phyloP scores from a whole-genome alignment of 257 asterid species.

The Scutellaria baicalensis region DNA sequence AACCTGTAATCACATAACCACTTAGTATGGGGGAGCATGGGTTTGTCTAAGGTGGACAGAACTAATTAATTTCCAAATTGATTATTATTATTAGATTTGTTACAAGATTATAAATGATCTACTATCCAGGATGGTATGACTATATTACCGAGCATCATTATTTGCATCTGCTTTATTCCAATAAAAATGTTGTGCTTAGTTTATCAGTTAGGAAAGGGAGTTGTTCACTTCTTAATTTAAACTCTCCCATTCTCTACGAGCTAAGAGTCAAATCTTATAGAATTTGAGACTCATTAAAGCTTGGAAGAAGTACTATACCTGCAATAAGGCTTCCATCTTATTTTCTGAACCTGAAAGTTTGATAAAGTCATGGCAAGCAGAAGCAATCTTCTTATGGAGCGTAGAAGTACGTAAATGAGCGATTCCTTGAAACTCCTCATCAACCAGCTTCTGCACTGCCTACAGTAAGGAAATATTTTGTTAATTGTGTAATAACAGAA shows the following conservation, averaged over 20 bases:
- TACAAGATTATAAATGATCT: background rate
- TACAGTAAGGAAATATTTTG: constrained; percentile 22
- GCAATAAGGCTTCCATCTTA: constrained; percentile 90
- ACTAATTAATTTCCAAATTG: background rate
- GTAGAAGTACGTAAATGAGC: constrained; percentile 81
- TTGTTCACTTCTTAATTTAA: background rate
- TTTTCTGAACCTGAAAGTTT: constrained; percentile 93
- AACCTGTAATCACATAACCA: constrained; percentile 47
- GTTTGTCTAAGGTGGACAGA: background rate
- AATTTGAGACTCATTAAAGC: constrained; percentile 2
- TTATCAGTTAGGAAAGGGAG: background rate
- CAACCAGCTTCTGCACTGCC: constrained; percentile 89
- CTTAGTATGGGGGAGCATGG: background rate
- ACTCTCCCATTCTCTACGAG: background rate
- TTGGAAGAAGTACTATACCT: constrained; percentile 58
- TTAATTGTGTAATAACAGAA: constrained; percentile 5
- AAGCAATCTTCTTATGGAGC: constrained; percentile 89
- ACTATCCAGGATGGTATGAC: background rate
- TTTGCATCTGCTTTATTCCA: background rate
- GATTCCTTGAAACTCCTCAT: constrained; percentile 93
- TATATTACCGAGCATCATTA: background rate
- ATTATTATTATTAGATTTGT: background rate
- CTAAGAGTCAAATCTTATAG: background rate
- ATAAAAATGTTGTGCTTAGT: background rate
- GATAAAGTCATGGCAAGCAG: constrained; percentile 93